A percentile compares a stretch with the other conserved stretches of the same genome.
These are phyloP conservation scores for Rutstroemia sp. DNA, from an alignment of 2,329 filamentous ascomycete species.

Conservation along the genomic window DNA sequence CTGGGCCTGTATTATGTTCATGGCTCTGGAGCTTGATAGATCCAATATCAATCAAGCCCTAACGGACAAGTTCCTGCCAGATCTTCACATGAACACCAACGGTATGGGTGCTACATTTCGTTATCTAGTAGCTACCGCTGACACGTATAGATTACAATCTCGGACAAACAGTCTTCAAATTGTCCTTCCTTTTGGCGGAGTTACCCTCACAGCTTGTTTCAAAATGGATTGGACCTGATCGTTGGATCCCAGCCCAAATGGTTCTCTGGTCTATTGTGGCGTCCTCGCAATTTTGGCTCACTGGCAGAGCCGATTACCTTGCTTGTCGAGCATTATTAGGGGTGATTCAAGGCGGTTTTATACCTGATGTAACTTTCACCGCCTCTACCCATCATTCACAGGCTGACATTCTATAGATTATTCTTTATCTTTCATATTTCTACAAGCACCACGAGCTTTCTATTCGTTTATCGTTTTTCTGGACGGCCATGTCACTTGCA, in stretches of 20 bases:
- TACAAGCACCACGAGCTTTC: conserved; percentile 25
- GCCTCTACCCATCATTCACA: not conserved
- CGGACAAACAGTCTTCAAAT: conserved; percentile 36
- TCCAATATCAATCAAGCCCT: conserved; percentile 52
- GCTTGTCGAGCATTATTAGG: conserved; percentile 19
- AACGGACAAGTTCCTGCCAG: conserved; percentile 53
- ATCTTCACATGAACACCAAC: conserved; percentile 39
- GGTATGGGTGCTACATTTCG: conserved; percentile 17
- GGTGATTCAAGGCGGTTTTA: conserved; percentile 24
- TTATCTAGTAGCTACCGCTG: conserved; percentile 1
- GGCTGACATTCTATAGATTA: conserved; percentile 33
- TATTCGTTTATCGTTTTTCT: conserved; percentile 22
- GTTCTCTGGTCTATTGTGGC: conserved; percentile 47
- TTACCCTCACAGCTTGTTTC: conserved; percentile 44
- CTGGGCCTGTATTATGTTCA: conserved; percentile 46
- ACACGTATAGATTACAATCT: conserved; percentile 36
- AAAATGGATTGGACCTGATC: conserved; percentile 44
- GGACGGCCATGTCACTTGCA: conserved; percentile 18
- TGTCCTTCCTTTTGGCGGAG: conserved; percentile 35
- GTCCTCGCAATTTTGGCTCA: conserved; percentile 39
- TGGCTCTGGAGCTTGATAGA: conserved; percentile 52
- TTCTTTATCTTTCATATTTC: conserved; percentile 25
- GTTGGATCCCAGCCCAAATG: conserved; percentile 43
- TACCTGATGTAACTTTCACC: conserved; percentile 38
- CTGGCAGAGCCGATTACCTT: conserved; percentile 30